These are phyloP conservation scores for Coprinopsis marcescibilis DNA, from an alignment of 768 basidiomycete species.

Conservation along the genomic window DNA sequence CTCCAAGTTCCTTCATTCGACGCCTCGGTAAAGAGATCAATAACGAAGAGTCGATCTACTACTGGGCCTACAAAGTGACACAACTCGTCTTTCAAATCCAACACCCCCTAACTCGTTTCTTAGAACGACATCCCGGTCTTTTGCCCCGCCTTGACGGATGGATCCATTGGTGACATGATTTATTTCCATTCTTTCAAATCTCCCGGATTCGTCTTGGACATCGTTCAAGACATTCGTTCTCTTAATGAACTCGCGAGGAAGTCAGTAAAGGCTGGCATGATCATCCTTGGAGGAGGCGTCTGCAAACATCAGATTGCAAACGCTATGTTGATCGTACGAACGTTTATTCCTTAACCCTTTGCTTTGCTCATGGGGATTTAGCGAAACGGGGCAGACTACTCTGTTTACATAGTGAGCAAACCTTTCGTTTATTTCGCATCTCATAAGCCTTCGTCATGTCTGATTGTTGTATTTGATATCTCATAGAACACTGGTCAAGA, in stretches of 20 bases:
- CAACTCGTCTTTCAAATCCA: conserved; percentile 13
- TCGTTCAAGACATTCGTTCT: conserved; percentile 88
- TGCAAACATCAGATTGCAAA: conserved; percentile 99
- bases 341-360: not conserved
- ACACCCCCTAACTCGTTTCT: conserved; percentile 14
- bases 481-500: conserved; percentile 99
- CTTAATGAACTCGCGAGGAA: conserved; percentile 86
- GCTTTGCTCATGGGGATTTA: conserved; percentile 23
- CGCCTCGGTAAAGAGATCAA: conserved; percentile 96
- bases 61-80: conserved; percentile 98
- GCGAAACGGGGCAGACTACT: conserved; percentile 97
- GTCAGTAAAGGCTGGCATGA: conserved; percentile 95
- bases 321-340: conserved; percentile 91
- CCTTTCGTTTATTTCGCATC: not conserved
- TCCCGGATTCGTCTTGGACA: conserved; percentile 84
- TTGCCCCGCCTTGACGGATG: conserved; percentile 96
- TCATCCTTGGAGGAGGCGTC: conserved; percentile 94
- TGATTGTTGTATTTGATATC: not conserved
- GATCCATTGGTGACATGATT: conserved; percentile 97
- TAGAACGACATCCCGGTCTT: conserved; percentile 99
- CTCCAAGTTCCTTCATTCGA: conserved; percentile 89
- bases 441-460: conserved; percentile 12
- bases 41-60: conserved; percentile 95
- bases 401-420: conserved; percentile 81
- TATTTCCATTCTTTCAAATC: conserved; percentile 96